Evolutionary conservation across 441 rosid genomes (phyloP).

Genomic region (Croton setiger): DNA sequence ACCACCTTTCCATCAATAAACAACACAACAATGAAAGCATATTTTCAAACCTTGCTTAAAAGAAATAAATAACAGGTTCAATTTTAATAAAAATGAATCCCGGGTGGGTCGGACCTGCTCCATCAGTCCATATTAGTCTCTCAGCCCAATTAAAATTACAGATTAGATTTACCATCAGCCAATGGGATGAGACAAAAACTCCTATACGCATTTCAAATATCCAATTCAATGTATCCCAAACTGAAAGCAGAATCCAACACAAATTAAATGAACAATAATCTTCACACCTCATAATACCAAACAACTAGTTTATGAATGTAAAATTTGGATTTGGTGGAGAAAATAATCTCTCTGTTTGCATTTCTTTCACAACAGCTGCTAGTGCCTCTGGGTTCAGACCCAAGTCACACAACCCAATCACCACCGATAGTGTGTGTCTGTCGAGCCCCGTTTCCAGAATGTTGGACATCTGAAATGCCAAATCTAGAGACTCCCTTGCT

Average conservation of each 20-base stretch:
- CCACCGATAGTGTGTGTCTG: conserved; percentile 62
- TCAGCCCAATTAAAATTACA: background rate
- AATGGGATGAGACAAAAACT: too few species aligned
- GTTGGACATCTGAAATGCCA: conserved; percentile 70
- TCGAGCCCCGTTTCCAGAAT: conserved; percentile 65
- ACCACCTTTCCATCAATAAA: too few species aligned
- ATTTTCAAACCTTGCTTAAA: too few species aligned
- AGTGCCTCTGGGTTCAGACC: conserved; percentile 74
- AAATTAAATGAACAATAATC: too few species aligned
- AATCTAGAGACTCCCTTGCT: conserved; percentile 61
- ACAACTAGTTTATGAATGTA: background rate
- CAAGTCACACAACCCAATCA: conserved; percentile 64
- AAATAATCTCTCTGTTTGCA: conserved; percentile 26
- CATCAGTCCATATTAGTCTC: background rate
- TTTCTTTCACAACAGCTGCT: conserved; percentile 66
- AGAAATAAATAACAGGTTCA: too few species aligned
- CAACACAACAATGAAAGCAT: too few species aligned
- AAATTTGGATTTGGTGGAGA: conserved; percentile 6
- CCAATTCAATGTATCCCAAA: too few species aligned
- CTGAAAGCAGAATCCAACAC: too few species aligned
- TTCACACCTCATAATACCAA: too few species aligned
- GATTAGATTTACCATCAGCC: background rate
- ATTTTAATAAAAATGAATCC: too few species aligned
- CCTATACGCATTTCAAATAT: too few species aligned
- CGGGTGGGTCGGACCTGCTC: background rate